A percentile compares a stretch with the other conserved stretches of the same genome.
phyloP scores from a whole-genome alignment of 1,284 basidiomycete genomes.

The Ceratobasidium sp. region DNA sequence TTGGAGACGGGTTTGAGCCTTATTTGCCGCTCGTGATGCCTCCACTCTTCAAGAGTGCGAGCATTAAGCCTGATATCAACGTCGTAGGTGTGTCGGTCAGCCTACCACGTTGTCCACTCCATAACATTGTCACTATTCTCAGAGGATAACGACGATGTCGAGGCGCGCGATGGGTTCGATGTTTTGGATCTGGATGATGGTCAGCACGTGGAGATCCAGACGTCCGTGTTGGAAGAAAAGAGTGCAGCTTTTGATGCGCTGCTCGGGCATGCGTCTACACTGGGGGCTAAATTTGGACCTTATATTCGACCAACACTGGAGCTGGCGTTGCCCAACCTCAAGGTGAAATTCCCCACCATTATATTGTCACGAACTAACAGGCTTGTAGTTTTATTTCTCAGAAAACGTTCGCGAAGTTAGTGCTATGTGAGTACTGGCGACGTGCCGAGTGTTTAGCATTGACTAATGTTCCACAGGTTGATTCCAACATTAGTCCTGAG shows the following conservation, averaged over 20 bases:
- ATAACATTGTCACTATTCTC: background rate
- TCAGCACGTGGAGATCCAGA: slow-evolving; percentile 75
- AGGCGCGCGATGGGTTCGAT: slow-evolving; percentile 77
- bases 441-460: background rate
- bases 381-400: slow-evolving; percentile 69
- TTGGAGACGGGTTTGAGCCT: slow-evolving; percentile 81
- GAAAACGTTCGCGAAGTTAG: slow-evolving; percentile 82
- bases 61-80: slow-evolving; percentile 78
- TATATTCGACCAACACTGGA: slow-evolving; percentile 74
- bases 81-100: slow-evolving; percentile 69
- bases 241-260: slow-evolving; percentile 86
- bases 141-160: slow-evolving; percentile 66
- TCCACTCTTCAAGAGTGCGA: slow-evolving; percentile 71
- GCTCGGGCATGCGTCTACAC: slow-evolving; percentile 76
- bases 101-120: too few relatives aligned
- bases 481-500: slow-evolving; percentile 73
- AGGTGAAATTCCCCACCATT: background rate
- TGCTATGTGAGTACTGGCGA: slow-evolving; percentile 60
- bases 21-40: slow-evolving; percentile 85
- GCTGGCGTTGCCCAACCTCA: slow-evolving; percentile 70
- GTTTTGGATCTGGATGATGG: slow-evolving; percentile 62
- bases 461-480: slow-evolving; percentile 59
- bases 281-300: slow-evolving; percentile 71
- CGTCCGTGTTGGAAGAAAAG: slow-evolving; percentile 83
- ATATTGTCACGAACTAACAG: background rate